Evolutionary conservation across 768 basidiomycete species (phyloP).

Genomic region (Suillus occidentalis): DNA sequence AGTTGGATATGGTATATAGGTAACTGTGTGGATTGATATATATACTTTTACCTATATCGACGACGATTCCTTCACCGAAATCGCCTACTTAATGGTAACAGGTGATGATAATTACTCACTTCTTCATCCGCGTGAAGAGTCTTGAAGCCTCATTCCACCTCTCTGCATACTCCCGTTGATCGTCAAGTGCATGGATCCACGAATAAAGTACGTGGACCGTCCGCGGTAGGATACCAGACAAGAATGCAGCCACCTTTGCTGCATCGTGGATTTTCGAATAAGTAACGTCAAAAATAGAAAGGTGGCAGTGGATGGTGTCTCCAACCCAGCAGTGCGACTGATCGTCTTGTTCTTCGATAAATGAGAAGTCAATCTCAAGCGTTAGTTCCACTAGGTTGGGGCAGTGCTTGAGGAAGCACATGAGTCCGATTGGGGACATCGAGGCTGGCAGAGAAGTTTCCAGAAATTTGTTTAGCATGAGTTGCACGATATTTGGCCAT

Average conservation of each 20-base stretch:
- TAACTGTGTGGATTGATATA: neutral
- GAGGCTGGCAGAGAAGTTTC: neutral
- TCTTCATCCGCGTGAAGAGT: constrained; percentile 18
- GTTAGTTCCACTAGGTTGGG: constrained; percentile 12
- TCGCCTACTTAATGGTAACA: neutral
- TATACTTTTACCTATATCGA: neutral
- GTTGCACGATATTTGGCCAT: constrained; percentile 15
- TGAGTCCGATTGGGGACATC: constrained; percentile 21
- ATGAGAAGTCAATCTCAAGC: constrained; percentile 22
- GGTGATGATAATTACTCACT: neutral
- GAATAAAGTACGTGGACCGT: constrained; percentile 10
- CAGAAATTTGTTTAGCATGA: neutral
- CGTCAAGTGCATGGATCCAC: constrained; percentile 15
- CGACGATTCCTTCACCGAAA: neutral
- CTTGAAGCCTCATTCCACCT: constrained; percentile 24
- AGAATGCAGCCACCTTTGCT: constrained; percentile 23
- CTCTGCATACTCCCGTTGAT: constrained; percentile 13
- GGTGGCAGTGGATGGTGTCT: neutral
- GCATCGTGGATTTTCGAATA: constrained; percentile 23
- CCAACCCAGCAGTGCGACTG: constrained; percentile 3
- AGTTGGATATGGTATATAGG: neutral
- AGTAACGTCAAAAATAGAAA: constrained; percentile 7
- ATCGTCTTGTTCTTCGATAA: constrained; percentile 16
- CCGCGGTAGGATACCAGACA: constrained; percentile 26
- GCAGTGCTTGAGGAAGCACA: constrained; percentile 20